Evolutionary conservation across 2,329 filamentous ascomycete genomes (phyloP), one percentile per base, ranked within the genome.

Genomic region (Ilyonectria mors-panacis): DNA sequence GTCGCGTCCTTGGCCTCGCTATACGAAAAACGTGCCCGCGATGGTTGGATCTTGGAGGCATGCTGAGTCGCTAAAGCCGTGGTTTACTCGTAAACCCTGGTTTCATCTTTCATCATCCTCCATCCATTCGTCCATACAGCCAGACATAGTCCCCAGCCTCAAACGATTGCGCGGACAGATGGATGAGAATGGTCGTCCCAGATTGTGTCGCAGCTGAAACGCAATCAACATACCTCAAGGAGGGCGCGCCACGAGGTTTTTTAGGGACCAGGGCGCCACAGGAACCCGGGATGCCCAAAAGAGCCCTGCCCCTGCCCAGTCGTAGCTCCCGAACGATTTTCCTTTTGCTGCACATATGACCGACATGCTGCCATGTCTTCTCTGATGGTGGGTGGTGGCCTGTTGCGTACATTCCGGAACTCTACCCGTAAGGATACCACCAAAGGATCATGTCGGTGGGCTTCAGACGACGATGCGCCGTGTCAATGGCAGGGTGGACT

Each of bases 211-310:
- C 42, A 54, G 66, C 62, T 62, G 62, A 65, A 65, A 65, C 57
- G 62, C 56, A 30, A 44, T 42, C 30, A 37, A 54, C 50, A 68
- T 58, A 61, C 61, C 55, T 61, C 26, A 17, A 59, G 37, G 33
- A 33, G 63, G 51, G 53, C 45, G 58, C 61, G 70, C 61, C 68
- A 70, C 66, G 61, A 42, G 63, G 39, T 53, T 62, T 66, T 47
- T 55, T 61, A 55, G 61, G 59, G 65, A 68, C 60, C 59, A 10
- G n/a, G 37, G 55, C 50, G 44, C 54, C 35, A 63, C 57, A n/a
- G 55, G 35, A 45, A 35, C 68, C 51, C 19, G 48, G 50, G n/a
- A 54, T 45, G 56, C 42, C 56, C 17, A 59, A 58, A 57, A 51
- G 56, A 30, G 9, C 44, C 7, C 35, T 30, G 26, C 26, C 26